Evolutionary conservation across 108 stramenopile genomes (phyloP), one percentile per base, ranked within the genome.

Genomic region (Cyclotella cryptica): DNA sequence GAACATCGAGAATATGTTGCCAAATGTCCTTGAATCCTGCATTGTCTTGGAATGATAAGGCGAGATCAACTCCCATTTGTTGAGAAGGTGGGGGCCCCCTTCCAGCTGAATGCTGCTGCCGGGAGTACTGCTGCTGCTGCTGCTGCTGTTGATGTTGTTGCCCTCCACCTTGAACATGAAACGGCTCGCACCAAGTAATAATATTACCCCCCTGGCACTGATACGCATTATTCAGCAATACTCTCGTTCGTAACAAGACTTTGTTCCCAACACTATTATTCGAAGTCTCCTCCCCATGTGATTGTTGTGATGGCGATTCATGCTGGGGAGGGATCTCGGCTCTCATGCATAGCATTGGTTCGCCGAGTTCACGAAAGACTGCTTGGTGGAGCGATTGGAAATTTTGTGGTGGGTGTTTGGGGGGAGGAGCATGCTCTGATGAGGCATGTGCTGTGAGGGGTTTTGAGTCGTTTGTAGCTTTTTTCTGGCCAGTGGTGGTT

Each of bases 121-220:
- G 35, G 2, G 35, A 35, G 40, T 71, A 70, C 17, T 82, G 75
- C 39, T 77, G 70, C 0, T 77, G 35, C 35, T 35, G 35, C 52
- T 71, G 71, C 24, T 53, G 61, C 35, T 65, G 26, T 22, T 43
- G 62, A 26, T 74, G 69, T 42, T 76, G 69, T 18, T 26, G 67
- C 29, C 67, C 22, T 18, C 58, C 45, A 44, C 21, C 45, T 14
- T 46, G 60, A 26, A 15, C 52, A 42, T 72, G 78, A 71, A 84
- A 92, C 17, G 95, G 93, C 72, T 96, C 95, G 72, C 92, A 93
- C 95, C 95, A 96, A 15, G 95, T 96, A 71, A 96, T 93, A 59
- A 96, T 96, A 73, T 96, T 93, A 27, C 93, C 93, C 42, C 95
- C 95, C 70, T 96, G 95, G 30, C 95, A 83, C 79, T 93, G 95